These are phyloP conservation scores for Cryptosporidium xiaoi DNA, from an alignment of 169 alveolate species.

Conservation along the genomic window DNA sequence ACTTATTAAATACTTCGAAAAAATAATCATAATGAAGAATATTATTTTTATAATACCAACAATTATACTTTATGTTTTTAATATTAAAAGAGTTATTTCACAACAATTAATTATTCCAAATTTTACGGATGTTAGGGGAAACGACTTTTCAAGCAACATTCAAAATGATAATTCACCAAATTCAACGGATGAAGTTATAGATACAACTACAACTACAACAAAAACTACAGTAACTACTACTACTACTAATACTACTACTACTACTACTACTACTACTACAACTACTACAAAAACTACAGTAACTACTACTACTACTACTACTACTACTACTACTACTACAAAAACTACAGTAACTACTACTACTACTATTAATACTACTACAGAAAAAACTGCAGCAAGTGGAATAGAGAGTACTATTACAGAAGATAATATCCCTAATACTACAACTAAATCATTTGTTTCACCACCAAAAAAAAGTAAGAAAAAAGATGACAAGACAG, in stretches of 20 bases:
- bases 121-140: no score
- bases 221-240: neutral
- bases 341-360: no score
- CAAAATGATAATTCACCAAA: neutral
- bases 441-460: constrained; percentile 10
- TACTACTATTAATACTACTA: neutral
- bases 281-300: no score
- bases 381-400: neutral
- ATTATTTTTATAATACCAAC: no score
- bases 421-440: neutral
- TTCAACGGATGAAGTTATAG: neutral
- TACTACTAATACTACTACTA: constrained; percentile 7
- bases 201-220: constrained; percentile 2
- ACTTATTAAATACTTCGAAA: no score
- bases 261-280: neutral
- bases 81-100: no score
- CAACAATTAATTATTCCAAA: no score
- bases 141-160: neutral
- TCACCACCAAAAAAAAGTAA: constrained; percentile 23
- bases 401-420: neutral
- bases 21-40: no score
- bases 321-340: constrained; percentile 11
- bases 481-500: constrained; percentile 9
- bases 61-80: no score
- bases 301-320: constrained; percentile 1